These are phyloP conservation scores for Pythium phragmitis DNA, from an alignment of 352 stramenopile genomes.

Conservation along the genomic window DNA sequence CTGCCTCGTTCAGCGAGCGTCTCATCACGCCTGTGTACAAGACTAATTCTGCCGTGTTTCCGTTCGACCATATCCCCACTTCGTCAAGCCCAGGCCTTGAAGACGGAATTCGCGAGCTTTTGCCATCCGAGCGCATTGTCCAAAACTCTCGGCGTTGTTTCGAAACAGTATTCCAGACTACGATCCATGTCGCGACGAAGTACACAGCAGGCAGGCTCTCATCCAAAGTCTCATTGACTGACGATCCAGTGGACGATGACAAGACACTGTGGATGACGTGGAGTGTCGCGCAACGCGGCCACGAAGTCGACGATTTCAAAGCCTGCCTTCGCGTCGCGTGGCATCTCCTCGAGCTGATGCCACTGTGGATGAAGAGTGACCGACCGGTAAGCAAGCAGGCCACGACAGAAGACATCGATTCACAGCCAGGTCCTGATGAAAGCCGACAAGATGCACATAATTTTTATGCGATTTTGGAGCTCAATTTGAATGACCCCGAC, in stretches of 20 bases:
- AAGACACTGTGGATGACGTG: constrained; percentile 22
- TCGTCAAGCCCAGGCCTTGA: background rate
- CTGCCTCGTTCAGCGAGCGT: constrained; percentile 17
- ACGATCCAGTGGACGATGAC: background rate
- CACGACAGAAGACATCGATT: background rate
- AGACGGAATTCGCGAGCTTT: background rate
- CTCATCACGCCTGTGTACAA: background rate
- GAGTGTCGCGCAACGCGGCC: constrained; percentile 17
- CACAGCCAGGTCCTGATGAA: background rate
- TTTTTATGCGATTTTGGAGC: constrained; percentile 8
- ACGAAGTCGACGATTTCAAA: constrained; percentile 16
- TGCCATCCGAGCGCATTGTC: constrained; percentile 1
- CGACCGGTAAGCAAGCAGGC: background rate
- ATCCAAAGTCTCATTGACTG: background rate
- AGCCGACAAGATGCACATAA: background rate
- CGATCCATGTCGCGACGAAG: background rate
- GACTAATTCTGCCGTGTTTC: background rate
- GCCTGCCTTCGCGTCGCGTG: constrained; percentile 24
- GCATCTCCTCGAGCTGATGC: constrained; percentile 22
- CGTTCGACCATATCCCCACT: constrained; percentile 24
- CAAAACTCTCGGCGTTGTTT: constrained; percentile 11
- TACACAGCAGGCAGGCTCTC: constrained; percentile 3
- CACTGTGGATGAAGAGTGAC: constrained; percentile 17
- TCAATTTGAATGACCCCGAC: constrained; percentile 23
- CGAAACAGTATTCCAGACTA: constrained; percentile 14